phyloP scores from a whole-genome alignment of 164 flowering plant genomes.

The Sedum album region DNA sequence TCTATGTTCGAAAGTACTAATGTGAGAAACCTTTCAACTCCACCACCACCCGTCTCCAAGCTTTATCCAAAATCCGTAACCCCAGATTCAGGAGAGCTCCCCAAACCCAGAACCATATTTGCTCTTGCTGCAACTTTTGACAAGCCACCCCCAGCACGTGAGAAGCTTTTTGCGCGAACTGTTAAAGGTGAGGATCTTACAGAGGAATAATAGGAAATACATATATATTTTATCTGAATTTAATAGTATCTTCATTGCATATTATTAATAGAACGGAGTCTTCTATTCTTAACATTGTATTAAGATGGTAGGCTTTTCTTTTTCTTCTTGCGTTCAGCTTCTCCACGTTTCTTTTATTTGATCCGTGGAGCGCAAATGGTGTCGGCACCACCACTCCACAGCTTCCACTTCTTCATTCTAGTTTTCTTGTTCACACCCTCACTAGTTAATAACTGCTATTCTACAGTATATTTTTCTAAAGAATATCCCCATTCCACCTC shows the following conservation, averaged over 20 bases:
- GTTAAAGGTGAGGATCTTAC: conserved; percentile 34
- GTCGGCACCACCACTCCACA: background rate
- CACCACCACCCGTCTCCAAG: conserved; percentile 86
- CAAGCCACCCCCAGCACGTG: conserved; percentile 27
- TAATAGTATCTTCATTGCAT: too few relatives aligned
- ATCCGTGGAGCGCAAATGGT: too few relatives aligned
- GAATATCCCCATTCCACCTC: too few relatives aligned
- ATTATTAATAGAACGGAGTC: too few relatives aligned
- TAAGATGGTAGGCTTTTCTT: background rate
- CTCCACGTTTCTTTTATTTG: background rate
- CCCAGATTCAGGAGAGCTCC: conserved; percentile 52
- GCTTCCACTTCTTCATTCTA: background rate
- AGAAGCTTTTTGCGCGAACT: conserved; percentile 39
- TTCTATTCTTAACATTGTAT: background rate
- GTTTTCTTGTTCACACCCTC: too few relatives aligned
- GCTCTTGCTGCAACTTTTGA: conserved; percentile 63
- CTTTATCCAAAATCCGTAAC: conserved; percentile 78
- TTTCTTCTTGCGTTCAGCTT: too few relatives aligned
- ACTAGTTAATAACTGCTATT: too few relatives aligned
- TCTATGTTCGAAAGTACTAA: conserved; percentile 77
- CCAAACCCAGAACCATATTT: conserved; percentile 56
- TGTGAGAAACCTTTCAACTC: conserved; percentile 91
- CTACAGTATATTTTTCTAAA: too few relatives aligned
- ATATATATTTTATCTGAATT: too few relatives aligned
- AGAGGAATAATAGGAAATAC: background rate